Evolutionary conservation across 1,139 yeast species (phyloP).

Genomic region (Kluyveromyces sp.): DNA sequence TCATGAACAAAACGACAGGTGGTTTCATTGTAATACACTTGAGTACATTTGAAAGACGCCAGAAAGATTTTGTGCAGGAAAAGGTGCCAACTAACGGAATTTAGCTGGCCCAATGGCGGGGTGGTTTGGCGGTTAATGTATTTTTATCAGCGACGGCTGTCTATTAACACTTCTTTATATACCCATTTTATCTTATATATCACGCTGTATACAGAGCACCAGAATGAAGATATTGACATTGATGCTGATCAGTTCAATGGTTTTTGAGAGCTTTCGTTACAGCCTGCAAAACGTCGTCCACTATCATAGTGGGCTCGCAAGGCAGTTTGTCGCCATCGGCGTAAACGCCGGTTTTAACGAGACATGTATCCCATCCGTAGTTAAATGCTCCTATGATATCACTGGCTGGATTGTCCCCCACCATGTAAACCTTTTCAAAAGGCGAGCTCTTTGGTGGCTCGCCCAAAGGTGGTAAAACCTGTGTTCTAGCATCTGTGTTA

Average conservation of each 20-base stretch:
- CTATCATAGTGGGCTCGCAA: slow-evolving; percentile 35
- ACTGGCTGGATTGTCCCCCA: slow-evolving; percentile 92
- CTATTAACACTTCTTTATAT: background rate
- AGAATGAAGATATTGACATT: too few species aligned
- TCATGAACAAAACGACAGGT: too few species aligned
- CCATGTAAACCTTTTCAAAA: slow-evolving; percentile 68
- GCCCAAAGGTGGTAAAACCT: slow-evolving; percentile 23
- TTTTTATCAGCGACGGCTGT: too few species aligned
- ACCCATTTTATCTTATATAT: too few species aligned
- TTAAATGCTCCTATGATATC: slow-evolving; percentile 86
- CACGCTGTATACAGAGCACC: too few species aligned
- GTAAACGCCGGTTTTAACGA: slow-evolving; percentile 85
- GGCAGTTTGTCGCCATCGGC: slow-evolving; percentile 54
- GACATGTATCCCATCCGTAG: slow-evolving; percentile 81
- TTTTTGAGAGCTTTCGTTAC: slow-evolving; percentile 29
- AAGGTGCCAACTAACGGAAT: background rate
- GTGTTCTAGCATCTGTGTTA: slow-evolving; percentile 15
- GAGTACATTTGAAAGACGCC: too few species aligned
- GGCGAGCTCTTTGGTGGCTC: slow-evolving; percentile 21
- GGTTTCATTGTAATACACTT: too few species aligned
- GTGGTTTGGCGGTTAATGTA: background rate
- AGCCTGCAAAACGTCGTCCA: slow-evolving; percentile 34
- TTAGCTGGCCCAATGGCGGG: background rate
- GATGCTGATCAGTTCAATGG: too few species aligned
- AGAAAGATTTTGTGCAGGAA: too few species aligned